Conservation (phyloP, 1,284 basidiomycete genomes). For the Ceratobasidium sp. region DNA sequence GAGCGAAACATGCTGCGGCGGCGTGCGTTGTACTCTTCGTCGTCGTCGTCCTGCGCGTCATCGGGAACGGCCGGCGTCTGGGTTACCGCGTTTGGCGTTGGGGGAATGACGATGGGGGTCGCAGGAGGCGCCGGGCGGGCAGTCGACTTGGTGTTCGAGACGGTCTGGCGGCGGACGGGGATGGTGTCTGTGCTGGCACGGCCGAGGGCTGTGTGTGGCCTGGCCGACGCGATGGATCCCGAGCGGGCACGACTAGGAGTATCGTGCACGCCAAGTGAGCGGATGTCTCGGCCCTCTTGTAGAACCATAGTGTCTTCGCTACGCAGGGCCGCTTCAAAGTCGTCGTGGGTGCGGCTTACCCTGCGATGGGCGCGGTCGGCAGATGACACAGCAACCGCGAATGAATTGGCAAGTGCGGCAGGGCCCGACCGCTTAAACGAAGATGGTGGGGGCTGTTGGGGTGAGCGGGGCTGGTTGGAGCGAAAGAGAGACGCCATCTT, state of each 20-base stretch:
- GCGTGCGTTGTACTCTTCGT: conserved; percentile 69
- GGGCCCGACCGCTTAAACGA: conserved; percentile 19
- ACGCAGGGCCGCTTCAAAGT: conserved; percentile 81
- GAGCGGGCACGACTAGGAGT: conserved; percentile 53
- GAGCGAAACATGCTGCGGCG: conserved; percentile 87
- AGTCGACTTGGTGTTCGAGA: conserved; percentile 25
- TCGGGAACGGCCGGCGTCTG: conserved; percentile 52
- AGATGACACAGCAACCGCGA: conserved; percentile 13
- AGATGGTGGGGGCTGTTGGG: conserved; percentile 25
- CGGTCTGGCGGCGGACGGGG: conserved; percentile 31
- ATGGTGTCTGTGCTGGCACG: conserved; percentile 59
- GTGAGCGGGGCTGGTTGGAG: conserved; percentile 17
- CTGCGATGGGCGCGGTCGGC: conserved; percentile 30
- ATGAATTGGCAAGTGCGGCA: conserved; percentile 3
- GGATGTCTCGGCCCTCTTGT: conserved; percentile 76
- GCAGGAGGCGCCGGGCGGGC: conserved; percentile 40
- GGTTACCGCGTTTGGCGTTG: conserved; percentile 62
- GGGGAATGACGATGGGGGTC: conserved; percentile 64
- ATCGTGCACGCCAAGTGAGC: conserved; percentile 68
- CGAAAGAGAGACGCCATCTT: conserved; percentile 32
- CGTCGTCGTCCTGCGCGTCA: conserved; percentile 63
- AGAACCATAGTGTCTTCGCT: conserved; percentile 74
- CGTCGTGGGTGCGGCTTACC: conserved; percentile 71
- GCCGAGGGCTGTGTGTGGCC: conserved; percentile 55
- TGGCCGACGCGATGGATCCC: conserved; percentile 50